Conservation (phyloP, 1,284 basidiomycete species). For the Boletus nobilissimus region DNA sequence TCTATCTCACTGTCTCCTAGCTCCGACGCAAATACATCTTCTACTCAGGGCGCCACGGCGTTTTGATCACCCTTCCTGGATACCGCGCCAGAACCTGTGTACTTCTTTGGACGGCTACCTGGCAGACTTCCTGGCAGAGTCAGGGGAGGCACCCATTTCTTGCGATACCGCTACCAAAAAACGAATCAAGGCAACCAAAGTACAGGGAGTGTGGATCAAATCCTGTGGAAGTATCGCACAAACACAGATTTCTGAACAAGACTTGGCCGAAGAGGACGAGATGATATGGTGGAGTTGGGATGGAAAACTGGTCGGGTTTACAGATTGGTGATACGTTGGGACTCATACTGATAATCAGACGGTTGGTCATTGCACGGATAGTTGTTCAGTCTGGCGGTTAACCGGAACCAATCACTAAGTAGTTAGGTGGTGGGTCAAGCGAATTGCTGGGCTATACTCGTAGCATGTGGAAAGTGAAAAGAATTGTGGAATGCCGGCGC, state of each 20-base stretch:
- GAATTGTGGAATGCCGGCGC: too few species aligned
- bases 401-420: too few species aligned
- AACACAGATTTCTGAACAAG: not conserved
- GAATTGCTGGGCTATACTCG: too few species aligned
- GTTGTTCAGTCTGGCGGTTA: too few species aligned
- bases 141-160: slow-evolving; percentile 24
- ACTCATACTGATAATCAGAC: too few species aligned
- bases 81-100: slow-evolving; percentile 70
- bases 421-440: too few species aligned
- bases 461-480: too few species aligned
- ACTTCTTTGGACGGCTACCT: slow-evolving; percentile 55
- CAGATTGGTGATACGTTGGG: slow-evolving; percentile 62
- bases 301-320: slow-evolving; percentile 74
- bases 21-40: slow-evolving; percentile 75
- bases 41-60: slow-evolving; percentile 75
- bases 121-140: slow-evolving; percentile 51
- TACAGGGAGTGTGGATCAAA: slow-evolving; percentile 71
- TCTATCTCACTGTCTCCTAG: slow-evolving; percentile 47
- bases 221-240: slow-evolving; percentile 32
- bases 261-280: slow-evolving; percentile 65
- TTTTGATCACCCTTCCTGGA: slow-evolving; percentile 78
- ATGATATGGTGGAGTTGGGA: slow-evolving; percentile 87
- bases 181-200: slow-evolving; percentile 49
- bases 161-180: slow-evolving; percentile 19
- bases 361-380: too few species aligned